A percentile compares a stretch with the other conserved stretches of the same genome.
These are phyloP conservation scores for Cercospora janseana DNA, from an alignment of 2,329 filamentous ascomycete species.

Conservation along the genomic window DNA sequence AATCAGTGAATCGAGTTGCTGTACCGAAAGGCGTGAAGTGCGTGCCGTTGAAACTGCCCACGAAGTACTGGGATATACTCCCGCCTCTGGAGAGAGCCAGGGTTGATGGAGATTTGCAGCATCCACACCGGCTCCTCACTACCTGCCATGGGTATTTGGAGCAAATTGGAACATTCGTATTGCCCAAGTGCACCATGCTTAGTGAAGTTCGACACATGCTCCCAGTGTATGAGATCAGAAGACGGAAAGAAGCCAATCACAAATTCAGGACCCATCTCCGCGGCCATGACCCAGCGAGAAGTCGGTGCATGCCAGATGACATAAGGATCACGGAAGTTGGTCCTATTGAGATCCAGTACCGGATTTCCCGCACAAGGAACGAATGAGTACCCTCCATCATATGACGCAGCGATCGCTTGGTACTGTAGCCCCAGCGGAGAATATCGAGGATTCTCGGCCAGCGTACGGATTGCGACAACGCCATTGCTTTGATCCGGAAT, in stretches of 20 bases:
- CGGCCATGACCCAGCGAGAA: conserved; percentile 57
- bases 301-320: conserved; percentile 56
- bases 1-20: conserved; percentile 35
- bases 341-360: conserved; percentile 55
- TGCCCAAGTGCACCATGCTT: conserved; percentile 55
- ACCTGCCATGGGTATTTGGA: conserved; percentile 53
- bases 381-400: conserved; percentile 62
- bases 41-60: conserved; percentile 63
- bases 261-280: conserved; percentile 56
- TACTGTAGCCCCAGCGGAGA: conserved; percentile 44
- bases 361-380: conserved; percentile 60
- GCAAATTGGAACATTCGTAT: conserved; percentile 64
- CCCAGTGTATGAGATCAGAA: conserved; percentile 59
- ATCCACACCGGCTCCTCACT: conserved; percentile 46
- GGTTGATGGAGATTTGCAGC: conserved; percentile 56
- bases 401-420: conserved; percentile 62
- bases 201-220: conserved; percentile 58
- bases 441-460: conserved; percentile 40
- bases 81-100: conserved; percentile 58
- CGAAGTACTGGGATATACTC: conserved; percentile 56
- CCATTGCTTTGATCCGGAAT: conserved; percentile 60
- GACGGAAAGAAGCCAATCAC: conserved; percentile 62
- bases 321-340: conserved; percentile 65
- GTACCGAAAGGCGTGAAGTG: conserved; percentile 53
- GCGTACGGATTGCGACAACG: conserved; percentile 61